A percentile compares a stretch with the other conserved stretches of the same genome.
Evolutionary conservation across 2,329 filamentous ascomycete species (phyloP).

Genomic region (Fusarium goolgardi): DNA sequence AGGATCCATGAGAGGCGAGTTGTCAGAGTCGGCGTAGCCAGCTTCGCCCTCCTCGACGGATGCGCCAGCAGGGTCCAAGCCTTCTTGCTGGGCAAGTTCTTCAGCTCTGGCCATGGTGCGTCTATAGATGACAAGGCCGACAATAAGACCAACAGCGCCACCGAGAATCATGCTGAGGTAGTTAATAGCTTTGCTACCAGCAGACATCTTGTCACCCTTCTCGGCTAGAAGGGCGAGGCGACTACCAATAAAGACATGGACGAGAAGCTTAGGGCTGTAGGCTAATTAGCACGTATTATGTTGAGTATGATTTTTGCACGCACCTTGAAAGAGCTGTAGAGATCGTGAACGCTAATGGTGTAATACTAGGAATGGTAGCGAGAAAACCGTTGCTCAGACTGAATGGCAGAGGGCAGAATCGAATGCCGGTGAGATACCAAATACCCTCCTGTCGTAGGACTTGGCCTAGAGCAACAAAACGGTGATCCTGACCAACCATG

Average conservation of each 20-base stretch:
- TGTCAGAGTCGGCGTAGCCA: conserved; percentile 59
- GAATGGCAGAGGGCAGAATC: conserved; percentile 92
- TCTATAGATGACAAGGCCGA: conserved; percentile 87
- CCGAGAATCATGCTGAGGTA: conserved; percentile 83
- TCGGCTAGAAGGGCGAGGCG: conserved; percentile 87
- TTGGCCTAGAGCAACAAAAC: conserved; percentile 88
- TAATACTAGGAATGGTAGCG: conserved; percentile 90
- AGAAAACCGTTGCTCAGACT: conserved; percentile 94
- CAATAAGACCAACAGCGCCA: conserved; percentile 75
- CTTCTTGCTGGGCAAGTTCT: conserved; percentile 64
- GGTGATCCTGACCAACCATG: conserved; percentile 82
- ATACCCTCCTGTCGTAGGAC: conserved; percentile 92
- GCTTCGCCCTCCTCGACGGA: conserved; percentile 51
- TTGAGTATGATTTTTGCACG: conserved; percentile 26
- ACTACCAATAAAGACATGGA: conserved; percentile 92
- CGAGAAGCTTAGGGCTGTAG: conserved; percentile 82
- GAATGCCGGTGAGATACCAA: conserved; percentile 88
- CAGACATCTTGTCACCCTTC: conserved; percentile 83
- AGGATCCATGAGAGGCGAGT: conserved; percentile 57
- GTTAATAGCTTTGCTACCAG: conserved; percentile 81
- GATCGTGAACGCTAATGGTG: conserved; percentile 77
- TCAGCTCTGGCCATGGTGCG: conserved; percentile 72
- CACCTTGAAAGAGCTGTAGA: conserved; percentile 82
- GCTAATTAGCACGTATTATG: conserved; percentile 9
- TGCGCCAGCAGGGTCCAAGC: conserved; percentile 37